phyloP scores from a whole-genome alignment of 257 asterid genomes.

The Plantago ovata region DNA sequence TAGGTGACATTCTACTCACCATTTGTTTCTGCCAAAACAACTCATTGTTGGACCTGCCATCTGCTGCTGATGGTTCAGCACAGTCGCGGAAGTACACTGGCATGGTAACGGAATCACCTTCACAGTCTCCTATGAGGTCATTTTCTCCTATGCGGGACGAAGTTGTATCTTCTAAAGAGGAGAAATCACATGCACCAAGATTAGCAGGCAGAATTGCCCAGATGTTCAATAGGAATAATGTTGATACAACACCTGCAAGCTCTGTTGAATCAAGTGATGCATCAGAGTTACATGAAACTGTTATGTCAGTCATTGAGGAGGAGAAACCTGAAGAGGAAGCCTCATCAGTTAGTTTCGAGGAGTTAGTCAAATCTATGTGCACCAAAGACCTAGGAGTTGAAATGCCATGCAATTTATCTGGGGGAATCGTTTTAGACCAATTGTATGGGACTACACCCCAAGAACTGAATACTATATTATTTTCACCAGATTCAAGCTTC shows the following conservation, averaged over 20 bases:
- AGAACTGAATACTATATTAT: slow-evolving; percentile 66
- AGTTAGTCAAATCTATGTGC: slow-evolving; percentile 60
- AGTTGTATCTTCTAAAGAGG: slow-evolving; percentile 50
- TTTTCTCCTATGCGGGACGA: slow-evolving; percentile 72
- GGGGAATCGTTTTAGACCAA: slow-evolving; percentile 79
- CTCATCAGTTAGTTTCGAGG: slow-evolving; percentile 56
- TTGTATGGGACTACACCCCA: slow-evolving; percentile 52
- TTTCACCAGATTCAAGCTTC: slow-evolving; percentile 68
- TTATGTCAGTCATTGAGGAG: slow-evolving; percentile 31
- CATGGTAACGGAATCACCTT: slow-evolving; percentile 33
- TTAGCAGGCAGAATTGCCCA: slow-evolving; percentile 84
- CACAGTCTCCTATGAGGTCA: slow-evolving; percentile 46
- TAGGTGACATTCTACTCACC: slow-evolving; percentile 44
- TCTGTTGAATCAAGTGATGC: slow-evolving; percentile 44
- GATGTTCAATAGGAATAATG: slow-evolving; percentile 64
- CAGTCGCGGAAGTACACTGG: slow-evolving; percentile 44
- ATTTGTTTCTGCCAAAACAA: slow-evolving; percentile 15
- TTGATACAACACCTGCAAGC: slow-evolving; percentile 43
- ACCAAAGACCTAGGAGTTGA: slow-evolving; percentile 61
- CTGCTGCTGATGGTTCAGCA: slow-evolving; percentile 32
- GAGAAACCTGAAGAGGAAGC: slow-evolving; percentile 48
- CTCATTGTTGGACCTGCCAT: slow-evolving; percentile 40
- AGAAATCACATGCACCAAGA: slow-evolving; percentile 36
- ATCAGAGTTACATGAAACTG: slow-evolving; percentile 46
- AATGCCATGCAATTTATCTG: slow-evolving; percentile 59